Evolutionary conservation across 345 rosid species (phyloP), one percentile per base, ranked within the genome.

Genomic region (Abelmoschus esculentus): DNA sequence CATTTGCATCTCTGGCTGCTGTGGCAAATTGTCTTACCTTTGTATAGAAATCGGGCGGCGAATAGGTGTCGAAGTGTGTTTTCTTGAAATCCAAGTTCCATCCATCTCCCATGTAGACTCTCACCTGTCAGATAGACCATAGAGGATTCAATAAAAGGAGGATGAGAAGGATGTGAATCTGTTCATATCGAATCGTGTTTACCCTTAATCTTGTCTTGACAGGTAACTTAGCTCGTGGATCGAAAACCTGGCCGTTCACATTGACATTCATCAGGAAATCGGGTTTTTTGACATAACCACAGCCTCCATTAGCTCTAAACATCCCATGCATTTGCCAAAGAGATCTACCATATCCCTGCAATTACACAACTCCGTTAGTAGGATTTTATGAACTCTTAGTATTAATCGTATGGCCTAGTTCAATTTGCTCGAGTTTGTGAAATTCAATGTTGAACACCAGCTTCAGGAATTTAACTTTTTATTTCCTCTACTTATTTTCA

Each of bases 321-420:
- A 89, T 89, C 56, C 98, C 97, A 49, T 91, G 91, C 98, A 91
- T 93, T 58, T 78, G 67, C 97, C 96, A 91, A 40, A 91, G 86
- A 65, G 83, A 85, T 77, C 86, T 95, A 40, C 96, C 96, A 77
- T 86, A 67, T 34, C 96, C 97, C 96, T 95, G 75, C 49, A 47
- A 44, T 53, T 42, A 64, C 6, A 28, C 66, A 68, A 75, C 42
- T 67, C 31, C 40, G 69, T 76, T 71, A 67, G 72, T 57, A 29
- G 10, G 31, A 47, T 19, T 19, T 22, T 22, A 22, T 22, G 26
- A 22, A 22, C 29, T 19, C 59, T 0, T 19, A 55, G 59, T 22
- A 22, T 55, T 55, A 18, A 55, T 55, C 1, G 13, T 1, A 55
- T 55, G 29, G 9, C 22, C 14, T 18, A 54, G 22, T 54, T 18